Base-by-base conservation (phyloP, 208 protist genomes). In the Crithidia brevicula region DNA sequence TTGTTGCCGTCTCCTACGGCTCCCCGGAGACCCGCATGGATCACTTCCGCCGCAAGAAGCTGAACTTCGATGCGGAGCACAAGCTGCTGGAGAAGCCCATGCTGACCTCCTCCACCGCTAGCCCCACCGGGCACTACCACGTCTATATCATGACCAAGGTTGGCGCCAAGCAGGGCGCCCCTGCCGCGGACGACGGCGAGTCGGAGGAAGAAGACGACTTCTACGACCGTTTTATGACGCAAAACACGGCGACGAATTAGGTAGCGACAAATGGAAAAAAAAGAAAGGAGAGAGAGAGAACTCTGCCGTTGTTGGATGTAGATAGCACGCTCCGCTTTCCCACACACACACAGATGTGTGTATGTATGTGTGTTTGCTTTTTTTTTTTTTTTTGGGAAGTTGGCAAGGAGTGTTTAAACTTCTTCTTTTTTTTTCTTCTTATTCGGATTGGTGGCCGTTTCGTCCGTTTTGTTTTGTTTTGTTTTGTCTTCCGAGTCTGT, bases 161-260 rank as follows among this genome's bases (percentile, higher is more conserved):
- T 0, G 87, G 66, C 2, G 81, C 78, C 9, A 83, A 81, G 62
- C 80, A 81, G 46, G 60, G 57, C 11, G 79, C 60, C 16, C 79
- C 54, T n/a, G 86, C 56, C 23, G n/a, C n/a, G n/a, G 82, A 52
- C 28, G 82, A 59, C 34, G 77, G 62, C 7, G 78, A 74, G 42
- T 67, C 64, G 33, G 82, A 79, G 23, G 86, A 97, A n/a, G 89
- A 97, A 15, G 92, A 97, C 61, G 92, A 97, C 65, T 97, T 97
- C 57, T 97, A 97, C 66, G 92, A 97, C 69, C 89, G 89, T 34
- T 97, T 97, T 74, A 95, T 95, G 89, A 90, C 85, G n/a, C 86
- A 92, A 40, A 85, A 89, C 45, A 64, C 70, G 5, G 71, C 84
- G 13, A 61, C 73, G 4, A 75, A 53, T 59, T 86, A 57, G 38